These are phyloP conservation scores for Pleochaeta shiraiana DNA, from an alignment of 2,329 filamentous ascomycete genomes.

Conservation along the genomic window DNA sequence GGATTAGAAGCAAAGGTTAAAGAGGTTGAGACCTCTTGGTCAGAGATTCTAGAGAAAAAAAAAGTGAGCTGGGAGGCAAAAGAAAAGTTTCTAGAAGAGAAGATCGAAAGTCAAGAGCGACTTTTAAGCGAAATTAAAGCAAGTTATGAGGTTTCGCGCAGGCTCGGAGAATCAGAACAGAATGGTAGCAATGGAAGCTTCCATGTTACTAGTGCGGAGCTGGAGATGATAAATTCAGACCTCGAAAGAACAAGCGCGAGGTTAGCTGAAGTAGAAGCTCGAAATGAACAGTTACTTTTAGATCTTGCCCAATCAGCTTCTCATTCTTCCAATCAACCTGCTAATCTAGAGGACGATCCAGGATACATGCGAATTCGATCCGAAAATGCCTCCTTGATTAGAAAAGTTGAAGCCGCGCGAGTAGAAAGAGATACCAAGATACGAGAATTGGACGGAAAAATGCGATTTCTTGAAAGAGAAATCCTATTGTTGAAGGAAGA, in stretches of 20 bases:
- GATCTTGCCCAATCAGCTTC: slow-evolving; percentile 82
- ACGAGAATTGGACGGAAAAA: slow-evolving; percentile 49
- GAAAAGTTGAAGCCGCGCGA: slow-evolving; percentile 64
- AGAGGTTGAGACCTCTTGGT: slow-evolving; percentile 79
- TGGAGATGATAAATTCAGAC: slow-evolving; percentile 84
- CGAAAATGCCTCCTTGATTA: slow-evolving; percentile 79
- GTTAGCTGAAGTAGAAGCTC: slow-evolving; percentile 74
- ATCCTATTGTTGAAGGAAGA: slow-evolving; percentile 54
- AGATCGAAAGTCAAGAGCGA: slow-evolving; percentile 82
- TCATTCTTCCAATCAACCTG: slow-evolving; percentile 33
- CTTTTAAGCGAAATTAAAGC: slow-evolving; percentile 89
- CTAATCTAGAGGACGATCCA: slow-evolving; percentile 68
- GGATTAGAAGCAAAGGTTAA: slow-evolving; percentile 61
- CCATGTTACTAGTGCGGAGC: slow-evolving; percentile 63
- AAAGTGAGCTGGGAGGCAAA: slow-evolving; percentile 92
- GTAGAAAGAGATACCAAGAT: slow-evolving; percentile 69
- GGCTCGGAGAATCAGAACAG: slow-evolving; percentile 52
- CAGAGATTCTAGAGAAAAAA: slow-evolving; percentile 76
- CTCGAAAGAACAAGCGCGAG: slow-evolving; percentile 73
- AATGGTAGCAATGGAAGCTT: slow-evolving; percentile 32
- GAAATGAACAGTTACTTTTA: slow-evolving; percentile 80
- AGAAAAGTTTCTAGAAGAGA: slow-evolving; percentile 77
- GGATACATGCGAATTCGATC: slow-evolving; percentile 70
- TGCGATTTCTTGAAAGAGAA: slow-evolving; percentile 64
- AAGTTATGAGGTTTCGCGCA: slow-evolving; percentile 88